Conservation (phyloP, 1,139 yeast genomes). For the Lodderomyces pseudojiufengensis region DNA sequence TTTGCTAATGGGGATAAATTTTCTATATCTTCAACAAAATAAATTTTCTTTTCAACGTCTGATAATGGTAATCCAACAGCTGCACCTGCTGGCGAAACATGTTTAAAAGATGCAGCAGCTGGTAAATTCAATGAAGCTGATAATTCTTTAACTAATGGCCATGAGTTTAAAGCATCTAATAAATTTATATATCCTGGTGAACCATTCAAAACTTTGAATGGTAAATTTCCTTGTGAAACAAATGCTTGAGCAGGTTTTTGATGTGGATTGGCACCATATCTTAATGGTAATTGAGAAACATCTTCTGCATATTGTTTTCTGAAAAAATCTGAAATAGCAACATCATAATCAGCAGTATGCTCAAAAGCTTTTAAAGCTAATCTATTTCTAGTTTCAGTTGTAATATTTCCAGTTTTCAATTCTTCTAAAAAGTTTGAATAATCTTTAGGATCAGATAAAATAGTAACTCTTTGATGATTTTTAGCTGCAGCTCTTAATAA, state of each 20-base stretch:
- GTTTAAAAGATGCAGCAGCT: conserved; percentile 98
- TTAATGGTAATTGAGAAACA: conserved; percentile 81
- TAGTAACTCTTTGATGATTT: conserved; percentile 94
- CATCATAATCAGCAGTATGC: conserved; percentile 96
- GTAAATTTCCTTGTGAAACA: conserved; percentile 80
- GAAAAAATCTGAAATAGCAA: conserved; percentile 93
- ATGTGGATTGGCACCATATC: conserved; percentile 99
- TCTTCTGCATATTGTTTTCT: conserved; percentile 95
- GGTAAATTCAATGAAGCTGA: conserved; percentile 92
- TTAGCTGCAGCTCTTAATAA: conserved; percentile 97
- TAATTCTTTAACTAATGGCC: conserved; percentile 98
- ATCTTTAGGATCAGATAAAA: conserved; percentile 89
- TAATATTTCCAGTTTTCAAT: conserved; percentile 66
- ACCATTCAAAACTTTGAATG: conserved; percentile 90
- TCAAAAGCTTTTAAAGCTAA: conserved; percentile 96
- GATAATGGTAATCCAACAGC: conserved; percentile 93
- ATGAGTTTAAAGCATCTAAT: conserved; percentile 92
- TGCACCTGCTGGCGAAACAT: conserved; percentile 98
- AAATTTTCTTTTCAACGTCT: conserved; percentile 89
- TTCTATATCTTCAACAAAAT: conserved; percentile 92
- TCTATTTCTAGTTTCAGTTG: conserved; percentile 70
- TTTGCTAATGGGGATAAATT: conserved; percentile 94
- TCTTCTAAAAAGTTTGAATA: conserved; percentile 84
- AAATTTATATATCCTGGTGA: conserved; percentile 97
- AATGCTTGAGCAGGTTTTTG: conserved; percentile 99